Percentiles rank a stretch among this genome's conserved stretches.
These are phyloP conservation scores for Phytophthora foliorum DNA, from an alignment of 352 stramenopile species.

Conservation along the genomic window DNA sequence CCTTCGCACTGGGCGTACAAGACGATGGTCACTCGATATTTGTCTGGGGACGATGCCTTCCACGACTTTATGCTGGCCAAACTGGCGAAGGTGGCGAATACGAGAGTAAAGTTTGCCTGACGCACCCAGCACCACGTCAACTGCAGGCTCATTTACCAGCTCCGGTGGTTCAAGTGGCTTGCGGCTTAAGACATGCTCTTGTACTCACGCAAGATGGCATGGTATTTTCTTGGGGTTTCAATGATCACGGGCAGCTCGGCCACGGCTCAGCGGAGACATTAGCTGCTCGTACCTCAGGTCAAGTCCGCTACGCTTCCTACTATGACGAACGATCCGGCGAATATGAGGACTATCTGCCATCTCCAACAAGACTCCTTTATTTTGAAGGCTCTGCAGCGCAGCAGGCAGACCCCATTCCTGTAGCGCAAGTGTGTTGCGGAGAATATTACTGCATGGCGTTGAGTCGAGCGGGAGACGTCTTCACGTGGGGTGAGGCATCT, in stretches of 20 bases:
- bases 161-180: conserved; percentile 38
- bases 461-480: conserved; percentile 73
- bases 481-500: conserved; percentile 80
- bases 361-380: conserved; percentile 65
- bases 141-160: conserved; percentile 45
- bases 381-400: conserved; percentile 65
- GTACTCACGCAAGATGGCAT: conserved; percentile 62
- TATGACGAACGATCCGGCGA: conserved; percentile 63
- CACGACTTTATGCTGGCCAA: conserved; percentile 40
- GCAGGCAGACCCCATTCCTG: conserved; percentile 70
- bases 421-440: conserved; percentile 66
- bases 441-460: conserved; percentile 77
- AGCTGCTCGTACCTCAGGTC: conserved; percentile 48
- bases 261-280: conserved; percentile 65
- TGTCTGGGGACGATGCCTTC: conserved; percentile 63
- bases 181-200: conserved; percentile 66
- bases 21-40: conserved; percentile 59
- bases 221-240: conserved; percentile 82
- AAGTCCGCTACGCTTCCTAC: conserved; percentile 48
- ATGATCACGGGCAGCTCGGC: conserved; percentile 80
- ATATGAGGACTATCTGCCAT: conserved; percentile 52
- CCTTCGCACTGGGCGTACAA: conserved; percentile 55
- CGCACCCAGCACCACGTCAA: conserved; percentile 30
- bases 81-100: background rate
- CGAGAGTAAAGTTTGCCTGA: conserved; percentile 22